These are phyloP conservation scores for Diplosphaera chodatii DNA, from an alignment of 139 green algal genomes.

Conservation along the genomic window DNA sequence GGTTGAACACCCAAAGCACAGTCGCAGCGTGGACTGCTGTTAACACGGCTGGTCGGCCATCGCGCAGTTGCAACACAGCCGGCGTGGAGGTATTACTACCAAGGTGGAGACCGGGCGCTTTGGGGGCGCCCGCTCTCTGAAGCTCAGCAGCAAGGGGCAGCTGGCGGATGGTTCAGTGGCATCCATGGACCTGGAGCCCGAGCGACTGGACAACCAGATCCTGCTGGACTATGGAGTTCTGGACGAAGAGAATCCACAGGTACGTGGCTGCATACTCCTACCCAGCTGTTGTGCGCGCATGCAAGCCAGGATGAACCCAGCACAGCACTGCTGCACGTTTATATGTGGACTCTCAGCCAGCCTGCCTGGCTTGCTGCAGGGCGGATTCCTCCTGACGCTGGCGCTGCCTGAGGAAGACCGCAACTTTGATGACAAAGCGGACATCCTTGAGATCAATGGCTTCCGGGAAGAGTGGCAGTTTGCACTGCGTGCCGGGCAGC, in stretches of 20 bases:
- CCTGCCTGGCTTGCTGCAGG: conserved; percentile 23
- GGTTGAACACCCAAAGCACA: no score
- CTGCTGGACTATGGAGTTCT: conserved; percentile 72
- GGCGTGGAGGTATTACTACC: conserved; percentile 31
- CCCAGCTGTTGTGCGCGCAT: no score
- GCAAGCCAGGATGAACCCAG: no score
- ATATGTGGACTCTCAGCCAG: no score
- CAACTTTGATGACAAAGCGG: conserved; percentile 84
- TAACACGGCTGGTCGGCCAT: no score
- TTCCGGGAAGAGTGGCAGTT: conserved; percentile 39
- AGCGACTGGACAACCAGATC: conserved; percentile 56
- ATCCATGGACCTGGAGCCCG: conserved; percentile 50
- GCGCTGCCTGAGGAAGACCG: conserved; percentile 58
- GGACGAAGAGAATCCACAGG: conserved; percentile 31
- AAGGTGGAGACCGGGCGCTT: conserved; percentile 52
- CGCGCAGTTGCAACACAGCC: conserved; percentile 43
- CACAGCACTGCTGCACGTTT: no score
- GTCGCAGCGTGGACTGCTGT: no score
- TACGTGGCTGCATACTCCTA: neutral
- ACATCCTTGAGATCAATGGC: conserved; percentile 77
- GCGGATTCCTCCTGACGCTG: conserved; percentile 70
- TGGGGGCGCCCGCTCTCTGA: conserved; percentile 28
- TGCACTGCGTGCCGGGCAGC: conserved; percentile 28
- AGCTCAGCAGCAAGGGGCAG: conserved; percentile 37
- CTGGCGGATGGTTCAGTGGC: conserved; percentile 43